Percentiles rank a stretch among this genome's conserved stretches.
phyloP scores from a whole-genome alignment of 1,139 yeast genomes.

The Pichia kudriavzevii region DNA sequence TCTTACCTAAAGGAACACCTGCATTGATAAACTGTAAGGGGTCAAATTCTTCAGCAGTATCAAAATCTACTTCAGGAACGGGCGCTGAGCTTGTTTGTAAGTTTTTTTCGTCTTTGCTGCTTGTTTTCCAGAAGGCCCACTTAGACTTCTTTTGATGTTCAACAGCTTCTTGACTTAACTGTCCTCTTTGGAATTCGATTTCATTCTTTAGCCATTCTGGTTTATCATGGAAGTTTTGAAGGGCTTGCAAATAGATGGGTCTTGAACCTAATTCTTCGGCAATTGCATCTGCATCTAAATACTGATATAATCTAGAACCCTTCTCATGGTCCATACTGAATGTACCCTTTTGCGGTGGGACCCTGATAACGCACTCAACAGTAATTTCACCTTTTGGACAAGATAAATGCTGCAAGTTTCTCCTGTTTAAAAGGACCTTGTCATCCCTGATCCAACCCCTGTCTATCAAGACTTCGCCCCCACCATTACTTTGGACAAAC shows the following conservation, averaged over 20 bases:
- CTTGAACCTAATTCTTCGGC: slow-evolving; percentile 57
- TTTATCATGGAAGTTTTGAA: slow-evolving; percentile 58
- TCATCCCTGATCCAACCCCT: slow-evolving; percentile 90
- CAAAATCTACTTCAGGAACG: slow-evolving; percentile 10
- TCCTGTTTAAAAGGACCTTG: slow-evolving; percentile 54
- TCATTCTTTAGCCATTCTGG: slow-evolving; percentile 37
- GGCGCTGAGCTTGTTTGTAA: background rate
- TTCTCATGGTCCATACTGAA: slow-evolving; percentile 72
- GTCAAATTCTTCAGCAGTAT: slow-evolving; percentile 31
- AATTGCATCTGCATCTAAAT: slow-evolving; percentile 79
- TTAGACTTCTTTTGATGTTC: no score
- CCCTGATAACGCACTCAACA: slow-evolving; percentile 65
- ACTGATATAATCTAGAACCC: slow-evolving; percentile 39
- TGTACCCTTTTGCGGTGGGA: slow-evolving; percentile 60
- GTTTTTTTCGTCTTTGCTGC: background rate
- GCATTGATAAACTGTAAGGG: slow-evolving; percentile 48
- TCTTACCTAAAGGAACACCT: slow-evolving; percentile 87
- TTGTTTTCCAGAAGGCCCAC: no score
- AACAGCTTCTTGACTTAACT: no score
- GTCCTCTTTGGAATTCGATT: background rate
- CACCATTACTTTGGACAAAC: slow-evolving; percentile 66
- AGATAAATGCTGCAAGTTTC: slow-evolving; percentile 60
- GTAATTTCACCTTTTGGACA: slow-evolving; percentile 70
- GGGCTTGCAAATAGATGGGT: slow-evolving; percentile 72
- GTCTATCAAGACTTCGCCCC: slow-evolving; percentile 64